Evolutionary conservation across 768 basidiomycete genomes (phyloP).

Genomic region (Boletus subcaerulescens): DNA sequence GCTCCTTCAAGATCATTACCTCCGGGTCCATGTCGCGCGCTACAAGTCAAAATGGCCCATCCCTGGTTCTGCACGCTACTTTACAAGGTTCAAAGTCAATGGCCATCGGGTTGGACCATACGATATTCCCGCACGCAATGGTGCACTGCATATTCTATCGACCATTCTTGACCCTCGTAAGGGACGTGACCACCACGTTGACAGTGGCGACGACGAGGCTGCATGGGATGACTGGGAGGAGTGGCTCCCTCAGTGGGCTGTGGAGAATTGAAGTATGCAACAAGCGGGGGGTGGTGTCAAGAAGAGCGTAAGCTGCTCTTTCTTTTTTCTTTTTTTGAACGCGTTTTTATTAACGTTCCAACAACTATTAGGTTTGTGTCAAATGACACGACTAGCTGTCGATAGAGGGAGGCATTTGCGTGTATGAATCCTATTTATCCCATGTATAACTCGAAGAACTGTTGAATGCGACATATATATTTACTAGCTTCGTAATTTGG

Average conservation of each 20-base stretch:
- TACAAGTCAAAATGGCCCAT: slow-evolving; percentile 7
- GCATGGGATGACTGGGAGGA: slow-evolving; percentile 14
- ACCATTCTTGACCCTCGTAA: slow-evolving; percentile 12
- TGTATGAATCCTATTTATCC: neutral
- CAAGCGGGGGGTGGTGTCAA: no score
- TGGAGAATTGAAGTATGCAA: slow-evolving; percentile 4
- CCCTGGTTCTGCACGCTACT: slow-evolving; percentile 1
- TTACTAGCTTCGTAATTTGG: no score
- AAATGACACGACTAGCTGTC: no score
- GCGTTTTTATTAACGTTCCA: no score
- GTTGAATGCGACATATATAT: neutral
- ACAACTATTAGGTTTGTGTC: no score
- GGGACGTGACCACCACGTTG: neutral
- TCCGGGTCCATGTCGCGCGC: slow-evolving; percentile 6
- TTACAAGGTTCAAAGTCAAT: slow-evolving; percentile 11
- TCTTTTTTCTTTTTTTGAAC: no score
- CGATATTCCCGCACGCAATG: slow-evolving; percentile 14
- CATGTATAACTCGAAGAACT: neutral
- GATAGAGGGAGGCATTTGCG: no score
- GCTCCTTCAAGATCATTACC: slow-evolving; percentile 5
- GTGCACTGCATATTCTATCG: slow-evolving; percentile 10
- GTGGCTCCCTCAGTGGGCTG: slow-evolving; percentile 16
- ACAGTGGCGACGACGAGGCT: neutral
- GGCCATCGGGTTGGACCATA: slow-evolving; percentile 2
- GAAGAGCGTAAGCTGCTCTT: no score